Percentiles rank a stretch among this genome's conserved stretches.
Conservation (phyloP, 2,329 filamentous ascomycete genomes). For the Sarocladium strictum region DNA sequence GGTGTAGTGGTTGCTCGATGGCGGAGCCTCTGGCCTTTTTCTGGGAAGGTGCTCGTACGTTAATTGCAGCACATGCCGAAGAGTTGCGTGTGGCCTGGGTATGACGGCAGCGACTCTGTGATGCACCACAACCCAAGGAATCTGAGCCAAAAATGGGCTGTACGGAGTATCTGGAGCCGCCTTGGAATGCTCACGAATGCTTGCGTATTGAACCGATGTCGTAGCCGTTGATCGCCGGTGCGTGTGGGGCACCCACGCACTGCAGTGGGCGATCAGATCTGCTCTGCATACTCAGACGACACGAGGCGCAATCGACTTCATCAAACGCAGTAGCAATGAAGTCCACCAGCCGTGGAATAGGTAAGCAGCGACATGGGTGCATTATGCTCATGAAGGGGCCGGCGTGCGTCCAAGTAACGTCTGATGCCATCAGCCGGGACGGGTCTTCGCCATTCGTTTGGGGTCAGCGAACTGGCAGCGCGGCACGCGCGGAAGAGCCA, state of each 20-base stretch:
- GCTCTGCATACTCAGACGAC: neutral
- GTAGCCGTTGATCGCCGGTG: constrained; percentile 7
- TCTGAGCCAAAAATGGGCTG: neutral
- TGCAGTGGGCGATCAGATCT: constrained; percentile 7
- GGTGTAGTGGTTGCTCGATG: neutral
- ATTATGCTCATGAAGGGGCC: too few relatives aligned
- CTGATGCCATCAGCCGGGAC: too few relatives aligned
- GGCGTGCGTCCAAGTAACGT: too few relatives aligned
- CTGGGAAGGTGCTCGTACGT: neutral
- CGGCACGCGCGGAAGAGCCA: neutral
- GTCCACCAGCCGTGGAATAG: too few relatives aligned
- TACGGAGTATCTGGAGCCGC: neutral
- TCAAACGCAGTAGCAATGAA: neutral
- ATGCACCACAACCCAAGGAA: neutral
- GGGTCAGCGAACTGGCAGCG: neutral
- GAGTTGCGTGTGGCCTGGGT: neutral
- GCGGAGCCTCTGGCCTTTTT: neutral
- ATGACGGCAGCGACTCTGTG: neutral
- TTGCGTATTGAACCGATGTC: neutral
- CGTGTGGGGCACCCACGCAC: constrained; percentile 3
- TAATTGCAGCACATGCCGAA: neutral
- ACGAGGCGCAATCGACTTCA: neutral
- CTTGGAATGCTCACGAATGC: neutral
- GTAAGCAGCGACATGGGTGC: too few relatives aligned
- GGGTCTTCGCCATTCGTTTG: neutral